Base-by-base conservation (phyloP, 257 asterid species). In the Gentiana dahurica region DNA sequence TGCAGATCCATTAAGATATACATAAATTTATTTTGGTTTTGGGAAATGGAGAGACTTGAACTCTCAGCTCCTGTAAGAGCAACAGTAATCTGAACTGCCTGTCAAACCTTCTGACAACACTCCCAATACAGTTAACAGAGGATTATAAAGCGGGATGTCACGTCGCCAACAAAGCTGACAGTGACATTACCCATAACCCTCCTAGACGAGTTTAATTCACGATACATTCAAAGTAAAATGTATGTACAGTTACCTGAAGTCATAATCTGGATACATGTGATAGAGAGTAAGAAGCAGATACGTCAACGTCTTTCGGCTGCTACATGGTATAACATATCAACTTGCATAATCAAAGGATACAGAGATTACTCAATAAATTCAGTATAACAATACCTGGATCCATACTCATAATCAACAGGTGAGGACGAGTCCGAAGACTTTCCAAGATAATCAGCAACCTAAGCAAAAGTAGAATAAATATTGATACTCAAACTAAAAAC, bases 1-100 rank as follows among this genome's bases (percentile, higher is more conserved):
- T 47, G 45, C 24, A 58, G 53, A 67, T 34, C 36, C 58, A 49
- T 54, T 56, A 48, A 68, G 57, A 53, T 46, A 71, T 46, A 55
- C 68, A 24, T 24, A 48, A 66, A 71, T 47, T 60, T 62, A 64
- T 61, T 46, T 64, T 59, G 68, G 75, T 64, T 69, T 65, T 65
- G 99, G 97, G 99, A 92, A 75, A 89, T 92, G 99, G 99, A 92
- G 99, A 92, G 97, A 86, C 91, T 92, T 79, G 99, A 92, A 92
- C 97, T 92, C 99, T 92, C 97, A 88, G 94, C 97, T 91, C 96
- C 83, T 67, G 75, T 24, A 71, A 79, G 95, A 91, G 96, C 96
- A 84, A 92, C 97, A 92, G 98, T 82, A 63, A 74, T 75, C 71
- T 61, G 70, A 81, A 88, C 99, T 86, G 99, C 76, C 87, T 80